Evolutionary conservation across 2,329 filamentous ascomycete genomes (phyloP).

Genomic region (Chaetomium sp.): DNA sequence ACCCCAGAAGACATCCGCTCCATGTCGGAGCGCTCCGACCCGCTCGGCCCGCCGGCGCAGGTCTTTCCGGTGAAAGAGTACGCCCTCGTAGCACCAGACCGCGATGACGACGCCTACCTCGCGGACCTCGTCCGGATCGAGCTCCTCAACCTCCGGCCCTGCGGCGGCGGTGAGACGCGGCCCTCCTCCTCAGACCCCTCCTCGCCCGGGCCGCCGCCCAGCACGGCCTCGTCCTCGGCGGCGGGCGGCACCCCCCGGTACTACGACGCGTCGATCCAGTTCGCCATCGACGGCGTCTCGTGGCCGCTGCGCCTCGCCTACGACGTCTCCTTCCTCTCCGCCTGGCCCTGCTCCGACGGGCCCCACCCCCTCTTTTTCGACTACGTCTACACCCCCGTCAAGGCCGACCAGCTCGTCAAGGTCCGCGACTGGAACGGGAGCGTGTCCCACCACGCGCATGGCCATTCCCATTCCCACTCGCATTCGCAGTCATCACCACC

Average conservation of each 20-base stretch:
- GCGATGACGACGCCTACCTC: constrained; percentile 50
- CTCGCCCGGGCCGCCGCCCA: constrained; percentile 40
- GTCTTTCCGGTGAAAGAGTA: constrained; percentile 70
- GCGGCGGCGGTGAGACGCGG: constrained; percentile 25
- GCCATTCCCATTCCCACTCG: not conserved
- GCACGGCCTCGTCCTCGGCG: not conserved
- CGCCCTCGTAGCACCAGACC: constrained; percentile 59
- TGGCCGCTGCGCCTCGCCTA: constrained; percentile 65
- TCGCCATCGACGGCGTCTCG: constrained; percentile 64
- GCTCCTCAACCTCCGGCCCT: constrained; percentile 61
- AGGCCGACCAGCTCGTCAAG: constrained; percentile 65
- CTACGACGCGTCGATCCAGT: constrained; percentile 64
- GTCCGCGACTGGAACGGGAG: constrained; percentile 65
- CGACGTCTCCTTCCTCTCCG: constrained; percentile 67
- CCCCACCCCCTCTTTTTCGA: constrained; percentile 74
- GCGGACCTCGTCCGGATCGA: constrained; percentile 71
- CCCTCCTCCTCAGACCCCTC: constrained; percentile 6
- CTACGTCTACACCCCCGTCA: constrained; percentile 62
- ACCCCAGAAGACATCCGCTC: constrained; percentile 61
- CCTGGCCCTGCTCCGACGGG: constrained; percentile 64
- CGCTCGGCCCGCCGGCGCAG: constrained; percentile 65
- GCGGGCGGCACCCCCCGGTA: constrained; percentile 42
- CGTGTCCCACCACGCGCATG: too few species aligned
- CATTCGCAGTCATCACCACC: constrained; percentile 20
- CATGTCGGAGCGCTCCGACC: constrained; percentile 69